Percentiles rank a stretch among this genome's conserved stretches.
phyloP scores from a whole-genome alignment of 1,284 basidiomycete species.

The Ceratobasidium sp. region DNA sequence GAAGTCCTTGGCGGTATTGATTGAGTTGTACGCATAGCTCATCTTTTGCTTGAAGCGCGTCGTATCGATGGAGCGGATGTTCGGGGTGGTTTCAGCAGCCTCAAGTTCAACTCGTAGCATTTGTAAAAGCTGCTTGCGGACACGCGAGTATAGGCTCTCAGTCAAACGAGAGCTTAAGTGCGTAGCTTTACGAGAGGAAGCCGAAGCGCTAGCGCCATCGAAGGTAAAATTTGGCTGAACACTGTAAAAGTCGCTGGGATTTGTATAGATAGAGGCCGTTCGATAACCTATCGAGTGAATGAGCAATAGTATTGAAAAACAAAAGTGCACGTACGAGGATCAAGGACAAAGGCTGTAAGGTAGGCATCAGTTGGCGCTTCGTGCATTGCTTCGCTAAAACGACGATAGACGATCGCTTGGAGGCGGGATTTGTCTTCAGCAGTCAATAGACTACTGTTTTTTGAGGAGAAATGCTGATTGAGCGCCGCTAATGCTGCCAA shows the following conservation, averaged over 20 bases:
- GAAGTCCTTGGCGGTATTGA: slow-evolving; percentile 1
- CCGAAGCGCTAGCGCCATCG: neutral
- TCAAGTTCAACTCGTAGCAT: slow-evolving; percentile 19
- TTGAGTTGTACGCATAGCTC: slow-evolving; percentile 22
- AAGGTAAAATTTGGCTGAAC: neutral
- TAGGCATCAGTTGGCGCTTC: slow-evolving; percentile 54
- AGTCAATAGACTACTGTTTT: neutral
- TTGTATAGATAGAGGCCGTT: slow-evolving; percentile 3
- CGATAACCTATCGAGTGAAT: slow-evolving; percentile 20
- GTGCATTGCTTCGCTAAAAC: slow-evolving; percentile 55
- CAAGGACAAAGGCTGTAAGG: slow-evolving; percentile 55
- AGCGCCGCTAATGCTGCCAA: slow-evolving; percentile 27
- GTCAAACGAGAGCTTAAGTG: neutral
- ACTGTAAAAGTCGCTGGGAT: neutral
- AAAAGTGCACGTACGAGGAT: slow-evolving; percentile 52
- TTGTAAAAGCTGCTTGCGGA: neutral
- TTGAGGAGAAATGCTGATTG: neutral
- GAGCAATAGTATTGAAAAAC: neutral
- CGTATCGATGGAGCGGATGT: slow-evolving; percentile 10
- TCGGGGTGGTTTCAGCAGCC: neutral
- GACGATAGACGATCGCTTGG: slow-evolving; percentile 52
- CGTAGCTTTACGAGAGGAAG: neutral
- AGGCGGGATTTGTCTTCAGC: slow-evolving; percentile 47
- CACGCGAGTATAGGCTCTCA: neutral
- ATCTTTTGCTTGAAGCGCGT: slow-evolving; percentile 4